These are phyloP conservation scores for Lophiostoma macrostomum DNA, from an alignment of 495 filamentous ascomycete genomes.

Conservation along the genomic window DNA sequence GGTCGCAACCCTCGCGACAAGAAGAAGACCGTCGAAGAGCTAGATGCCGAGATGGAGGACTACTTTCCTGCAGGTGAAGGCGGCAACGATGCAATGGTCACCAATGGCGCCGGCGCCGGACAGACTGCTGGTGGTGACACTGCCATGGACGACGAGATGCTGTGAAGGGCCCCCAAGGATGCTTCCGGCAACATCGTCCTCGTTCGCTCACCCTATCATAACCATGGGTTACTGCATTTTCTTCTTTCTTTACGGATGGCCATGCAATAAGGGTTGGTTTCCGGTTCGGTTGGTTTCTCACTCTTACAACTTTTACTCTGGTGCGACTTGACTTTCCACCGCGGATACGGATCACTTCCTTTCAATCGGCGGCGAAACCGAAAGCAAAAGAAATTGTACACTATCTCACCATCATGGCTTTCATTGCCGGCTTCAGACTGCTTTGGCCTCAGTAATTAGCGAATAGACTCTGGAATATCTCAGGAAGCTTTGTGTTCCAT, in stretches of 20 bases:
- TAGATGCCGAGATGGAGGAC: conserved; percentile 92
- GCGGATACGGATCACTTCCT: too few relatives aligned
- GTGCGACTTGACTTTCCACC: too few relatives aligned
- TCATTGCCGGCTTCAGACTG: too few relatives aligned
- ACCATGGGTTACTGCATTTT: not conserved
- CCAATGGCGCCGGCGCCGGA: conserved; percentile 31
- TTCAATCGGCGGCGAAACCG: too few relatives aligned
- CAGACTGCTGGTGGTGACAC: conserved; percentile 29
- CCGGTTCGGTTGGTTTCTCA: not conserved
- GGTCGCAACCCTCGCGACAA: conserved; percentile 59
- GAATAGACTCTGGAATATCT: too few relatives aligned
- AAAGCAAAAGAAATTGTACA: too few relatives aligned
- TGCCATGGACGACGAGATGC: conserved; percentile 38
- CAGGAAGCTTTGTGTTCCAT: too few relatives aligned
- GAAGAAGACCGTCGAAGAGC: conserved; percentile 83
- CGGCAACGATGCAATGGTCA: conserved; percentile 41
- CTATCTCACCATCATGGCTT: too few relatives aligned
- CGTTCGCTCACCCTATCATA: not conserved
- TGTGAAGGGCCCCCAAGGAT: conserved; percentile 1
- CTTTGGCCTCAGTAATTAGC: too few relatives aligned
- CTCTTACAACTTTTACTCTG: not conserved
- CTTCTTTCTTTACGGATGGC: not conserved
- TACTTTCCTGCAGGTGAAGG: conserved; percentile 63
- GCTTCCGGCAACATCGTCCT: not conserved
- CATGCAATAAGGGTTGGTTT: not conserved